These are phyloP conservation scores for Nicotiana attenuata DNA, from an alignment of 257 asterid genomes.

Conservation along the genomic window DNA sequence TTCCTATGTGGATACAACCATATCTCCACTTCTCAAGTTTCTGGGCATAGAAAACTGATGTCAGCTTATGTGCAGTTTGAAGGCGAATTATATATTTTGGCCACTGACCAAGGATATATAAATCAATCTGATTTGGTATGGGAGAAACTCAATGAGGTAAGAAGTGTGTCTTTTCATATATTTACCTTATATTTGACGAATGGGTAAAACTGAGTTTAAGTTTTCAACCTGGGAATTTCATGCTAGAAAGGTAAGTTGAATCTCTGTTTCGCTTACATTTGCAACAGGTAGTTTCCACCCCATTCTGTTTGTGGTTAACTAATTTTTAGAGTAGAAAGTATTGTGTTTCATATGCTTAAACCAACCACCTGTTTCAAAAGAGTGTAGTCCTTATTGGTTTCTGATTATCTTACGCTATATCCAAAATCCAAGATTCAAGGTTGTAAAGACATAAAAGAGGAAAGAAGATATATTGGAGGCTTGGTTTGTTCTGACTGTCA, in stretches of 20 bases:
- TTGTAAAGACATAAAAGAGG: neutral
- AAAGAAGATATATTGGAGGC: neutral
- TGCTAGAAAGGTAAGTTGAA: neutral
- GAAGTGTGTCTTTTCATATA: neutral
- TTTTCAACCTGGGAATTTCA: neutral
- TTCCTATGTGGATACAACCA: neutral
- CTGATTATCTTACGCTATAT: no score
- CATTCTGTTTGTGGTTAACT: neutral
- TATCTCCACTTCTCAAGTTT: constrained; percentile 17
- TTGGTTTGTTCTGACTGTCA: neutral
- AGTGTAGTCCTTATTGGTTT: no score
- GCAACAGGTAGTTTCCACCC: neutral
- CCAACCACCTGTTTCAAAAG: no score
- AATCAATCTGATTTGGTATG: constrained; percentile 91
- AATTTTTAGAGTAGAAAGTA: neutral
- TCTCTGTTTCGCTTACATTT: neutral
- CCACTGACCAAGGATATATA: constrained; percentile 83
- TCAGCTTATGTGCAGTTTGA: constrained; percentile 64
- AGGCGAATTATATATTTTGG: constrained; percentile 85
- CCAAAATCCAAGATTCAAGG: no score
- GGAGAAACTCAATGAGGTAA: constrained; percentile 98
- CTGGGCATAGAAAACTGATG: constrained; percentile 16
- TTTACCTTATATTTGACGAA: neutral
- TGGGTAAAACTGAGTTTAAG: neutral
- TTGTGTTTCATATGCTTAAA: no score